Conservation (phyloP, 148 eudicot genomes). For the Arbutus unedo region DNA sequence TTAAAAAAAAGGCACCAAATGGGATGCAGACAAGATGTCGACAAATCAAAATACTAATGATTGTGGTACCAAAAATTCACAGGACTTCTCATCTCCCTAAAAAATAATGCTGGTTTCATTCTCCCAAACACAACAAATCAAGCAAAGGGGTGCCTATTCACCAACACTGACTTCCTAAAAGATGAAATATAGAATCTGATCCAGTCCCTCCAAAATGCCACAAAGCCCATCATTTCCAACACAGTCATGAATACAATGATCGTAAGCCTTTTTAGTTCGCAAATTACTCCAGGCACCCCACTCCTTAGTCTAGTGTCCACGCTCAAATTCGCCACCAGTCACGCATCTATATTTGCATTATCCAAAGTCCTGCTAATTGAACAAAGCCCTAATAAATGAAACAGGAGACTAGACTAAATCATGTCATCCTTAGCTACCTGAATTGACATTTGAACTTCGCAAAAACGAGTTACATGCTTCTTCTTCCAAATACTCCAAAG, state of each 20-base stretch:
- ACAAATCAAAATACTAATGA: not conserved
- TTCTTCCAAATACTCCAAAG: not conserved
- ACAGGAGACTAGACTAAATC: not conserved
- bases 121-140: not conserved
- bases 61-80: not conserved
- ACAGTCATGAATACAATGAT: not conserved
- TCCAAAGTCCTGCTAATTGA: not conserved
- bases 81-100: not conserved
- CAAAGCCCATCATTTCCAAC: constrained; percentile 3
- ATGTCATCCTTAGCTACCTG: not conserved
- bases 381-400: not conserved
- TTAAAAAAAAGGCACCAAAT: not conserved
- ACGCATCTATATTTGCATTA: not conserved
- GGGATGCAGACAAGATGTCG: not conserved
- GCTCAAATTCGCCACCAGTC: not conserved
- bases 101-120: not conserved
- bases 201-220: not conserved
- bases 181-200: not conserved
- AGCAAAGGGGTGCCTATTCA: not conserved
- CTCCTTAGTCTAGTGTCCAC: not conserved
- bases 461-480: not conserved
- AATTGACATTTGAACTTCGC: not conserved
- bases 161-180: not conserved
- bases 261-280: not conserved
- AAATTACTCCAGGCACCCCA: not conserved